Conservation (phyloP, 2,329 filamentous ascomycete species). For the Botrytis squamosa region DNA sequence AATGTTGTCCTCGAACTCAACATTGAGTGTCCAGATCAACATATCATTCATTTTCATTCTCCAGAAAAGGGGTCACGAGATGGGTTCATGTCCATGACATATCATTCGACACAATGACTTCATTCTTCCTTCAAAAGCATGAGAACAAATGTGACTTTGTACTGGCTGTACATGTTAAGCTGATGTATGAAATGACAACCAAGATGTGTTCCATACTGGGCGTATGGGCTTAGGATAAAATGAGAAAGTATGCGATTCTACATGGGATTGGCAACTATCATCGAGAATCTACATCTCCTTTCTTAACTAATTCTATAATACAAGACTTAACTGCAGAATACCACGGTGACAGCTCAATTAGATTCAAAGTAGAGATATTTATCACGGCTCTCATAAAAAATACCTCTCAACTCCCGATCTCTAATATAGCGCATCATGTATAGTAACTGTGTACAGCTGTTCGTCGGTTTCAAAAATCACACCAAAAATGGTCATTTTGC, state of each 20-base stretch:
- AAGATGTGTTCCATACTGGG: not conserved
- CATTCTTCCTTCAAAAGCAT: not conserved
- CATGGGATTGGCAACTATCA: not conserved
- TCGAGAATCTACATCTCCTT: not conserved
- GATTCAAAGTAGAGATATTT: not conserved
- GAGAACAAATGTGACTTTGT: not conserved
- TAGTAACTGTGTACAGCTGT: too few species aligned
- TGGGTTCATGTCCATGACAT: not conserved
- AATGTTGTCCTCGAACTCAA: not conserved
- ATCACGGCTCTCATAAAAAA: not conserved
- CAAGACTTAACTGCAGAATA: not conserved
- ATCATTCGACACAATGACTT: not conserved
- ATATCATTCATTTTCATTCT: not conserved
- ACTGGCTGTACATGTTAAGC: not conserved
- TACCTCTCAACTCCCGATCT: not conserved
- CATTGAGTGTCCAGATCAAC: not conserved
- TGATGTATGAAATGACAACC: not conserved
- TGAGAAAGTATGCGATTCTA: not conserved
- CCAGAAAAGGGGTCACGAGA: not conserved
- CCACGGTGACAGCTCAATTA: not conserved
- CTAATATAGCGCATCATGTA: too few species aligned
- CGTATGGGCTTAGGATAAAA: not conserved
- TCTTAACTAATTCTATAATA: too few species aligned
- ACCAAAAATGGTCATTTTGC: too few species aligned
- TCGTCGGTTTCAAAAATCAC: too few species aligned